Evolutionary conservation across 2,329 filamentous ascomycete species (phyloP).

Genomic region (Cladorrhinum sp.): DNA sequence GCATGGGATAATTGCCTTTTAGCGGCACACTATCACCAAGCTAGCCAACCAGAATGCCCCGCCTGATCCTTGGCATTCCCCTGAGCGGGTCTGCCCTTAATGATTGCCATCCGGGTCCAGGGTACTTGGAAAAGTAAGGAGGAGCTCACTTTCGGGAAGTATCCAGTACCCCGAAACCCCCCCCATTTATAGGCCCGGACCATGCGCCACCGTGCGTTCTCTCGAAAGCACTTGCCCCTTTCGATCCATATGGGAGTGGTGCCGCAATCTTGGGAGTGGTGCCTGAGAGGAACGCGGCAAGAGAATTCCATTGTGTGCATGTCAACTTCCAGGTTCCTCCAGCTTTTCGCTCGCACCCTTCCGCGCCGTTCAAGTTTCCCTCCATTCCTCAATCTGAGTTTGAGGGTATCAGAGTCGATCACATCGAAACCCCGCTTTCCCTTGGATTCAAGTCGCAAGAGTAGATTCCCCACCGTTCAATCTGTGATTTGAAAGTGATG

Average conservation of each 20-base stretch:
- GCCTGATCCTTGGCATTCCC: not conserved
- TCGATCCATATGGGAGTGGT: slow-evolving; percentile 4
- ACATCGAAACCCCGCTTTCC: not conserved
- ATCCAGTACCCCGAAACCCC: slow-evolving; percentile 12
- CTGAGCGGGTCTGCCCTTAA: slow-evolving; percentile 16
- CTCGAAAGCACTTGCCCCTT: slow-evolving; percentile 19
- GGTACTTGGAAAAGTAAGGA: slow-evolving; percentile 4
- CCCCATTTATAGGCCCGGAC: slow-evolving; percentile 20
- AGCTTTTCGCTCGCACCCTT: too few relatives aligned
- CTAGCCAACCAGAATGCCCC: not conserved
- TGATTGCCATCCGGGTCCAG: slow-evolving; percentile 7
- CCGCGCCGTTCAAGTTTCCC: too few relatives aligned
- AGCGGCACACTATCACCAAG: not conserved
- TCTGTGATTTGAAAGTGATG: not conserved
- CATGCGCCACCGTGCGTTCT: slow-evolving; percentile 20
- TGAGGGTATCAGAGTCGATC: too few relatives aligned
- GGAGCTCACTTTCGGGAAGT: slow-evolving; percentile 5
- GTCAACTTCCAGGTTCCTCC: not conserved
- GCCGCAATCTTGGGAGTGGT: slow-evolving; percentile 16
- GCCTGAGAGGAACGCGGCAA: not conserved
- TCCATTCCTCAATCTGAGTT: too few relatives aligned
- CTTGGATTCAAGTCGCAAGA: not conserved
- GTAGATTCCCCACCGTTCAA: not conserved
- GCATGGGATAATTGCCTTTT: not conserved
- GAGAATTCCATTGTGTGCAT: slow-evolving; percentile 1